Base-by-base conservation (phyloP, 1,284 basidiomycete genomes). In the Farysia itapuensis region DNA sequence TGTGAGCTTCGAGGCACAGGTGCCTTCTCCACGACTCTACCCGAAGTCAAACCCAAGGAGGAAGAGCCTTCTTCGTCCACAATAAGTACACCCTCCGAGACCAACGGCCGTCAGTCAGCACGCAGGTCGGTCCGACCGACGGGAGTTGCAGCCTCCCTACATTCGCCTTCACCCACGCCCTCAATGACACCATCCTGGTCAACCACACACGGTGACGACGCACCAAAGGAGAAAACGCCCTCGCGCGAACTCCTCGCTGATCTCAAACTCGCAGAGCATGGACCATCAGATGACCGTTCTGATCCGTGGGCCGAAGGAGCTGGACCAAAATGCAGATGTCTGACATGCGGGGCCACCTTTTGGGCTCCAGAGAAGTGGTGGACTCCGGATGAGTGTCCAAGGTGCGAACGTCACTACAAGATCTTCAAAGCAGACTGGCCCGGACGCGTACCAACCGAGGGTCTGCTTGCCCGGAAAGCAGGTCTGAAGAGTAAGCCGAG, bases 1-100 rank as follows among this genome's bases (percentile, higher is more conserved):
- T 94, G 90, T 79, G 90, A 93, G 79, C 82, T 82, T 77, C 83
- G 80, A 29, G 84, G 84, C 9, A 79, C 81, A 33, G 90, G 90
- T 21, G 89, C 59, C 28, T 76, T 71, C 35, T 52, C 59, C 3
- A 28, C 26, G 26, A 28, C n/a, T 11, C n/a, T 9, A 28, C 9
- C n/a, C 11, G 26, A 9, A 28, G 26, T 28, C 26, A 28, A 60
- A 22, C 24, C 48, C 25, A 60, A 60, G 38, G 16, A 24, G 7
- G 57, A 60, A 19, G 50, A 60, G 12, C 4, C 32, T 5, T 35
- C 43, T n/a, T 30, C 46, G 4, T 20, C 36, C 7, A 28, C 30
- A n/a, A 20, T 22, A 9, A 30, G 35, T 20, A 33, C 56, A 22
- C 18, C 45, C 16, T 42, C 19, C 4, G 58, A 51, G 15, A 19